Base-by-base conservation (phyloP, 176 grass and related monocot species). In the Coix lacrymajobi region DNA sequence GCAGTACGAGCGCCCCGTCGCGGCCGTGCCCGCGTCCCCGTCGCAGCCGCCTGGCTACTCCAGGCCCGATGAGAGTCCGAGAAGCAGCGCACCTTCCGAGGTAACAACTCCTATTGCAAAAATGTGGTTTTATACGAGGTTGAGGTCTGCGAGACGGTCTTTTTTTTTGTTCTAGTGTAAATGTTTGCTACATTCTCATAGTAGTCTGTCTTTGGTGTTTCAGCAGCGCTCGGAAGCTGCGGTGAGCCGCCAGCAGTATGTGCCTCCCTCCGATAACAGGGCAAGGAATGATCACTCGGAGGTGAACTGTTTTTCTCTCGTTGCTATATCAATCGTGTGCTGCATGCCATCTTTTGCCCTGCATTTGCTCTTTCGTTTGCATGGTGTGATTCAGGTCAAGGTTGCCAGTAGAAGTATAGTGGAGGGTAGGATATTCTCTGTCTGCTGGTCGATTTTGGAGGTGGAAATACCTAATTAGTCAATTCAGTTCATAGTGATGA, bases 1-100 rank as follows among this genome's bases (percentile, higher is more conserved):
- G 22, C 91, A 93, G 79, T 98, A 98, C 87, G 84, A 91, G 39
- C 88, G 91, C 3, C 96, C 95, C 25, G 29, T 38, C 58, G 40
- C 20, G 15, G 60, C 30, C 1, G 19, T 24, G 12, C 36, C 39
- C 0, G 4, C 52, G 22, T 32, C 67, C 16, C 30, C 19, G 10
- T 17, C 79, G 58, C 73, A 51, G 78, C 78, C 78, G 30, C 78
- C 62, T 24, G 62, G 78, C 2, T 66, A 34, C 62, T 63, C 67
- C 34, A 66, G 62, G 57, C 46, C 62, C 62, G 69, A 80, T 17
- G 79, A 78, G 28, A 83, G 73, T 66, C 4, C 74, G 3, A 83
- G 73, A 46, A 72, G 2, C 66, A 61, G 46, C 46, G 83, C 43
- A 41, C 73, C 58, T 45, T 64, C 73, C 17, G 83, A 79, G 88